Evolutionary conservation across 1,284 basidiomycete genomes (phyloP).

Genomic region (Ceratobasidium sp.): DNA sequence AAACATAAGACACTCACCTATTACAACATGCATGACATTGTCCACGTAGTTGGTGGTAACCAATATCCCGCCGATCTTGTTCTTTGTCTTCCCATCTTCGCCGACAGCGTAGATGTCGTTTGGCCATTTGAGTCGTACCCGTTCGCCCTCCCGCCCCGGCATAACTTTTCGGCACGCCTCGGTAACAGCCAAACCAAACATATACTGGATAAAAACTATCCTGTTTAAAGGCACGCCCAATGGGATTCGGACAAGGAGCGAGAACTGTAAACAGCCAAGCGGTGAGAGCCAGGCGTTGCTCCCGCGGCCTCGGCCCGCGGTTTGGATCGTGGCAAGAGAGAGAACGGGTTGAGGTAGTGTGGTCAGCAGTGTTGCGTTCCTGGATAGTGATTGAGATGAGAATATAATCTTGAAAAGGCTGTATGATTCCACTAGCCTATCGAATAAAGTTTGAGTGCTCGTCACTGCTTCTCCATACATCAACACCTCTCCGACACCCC

Average conservation of each 20-base stretch:
- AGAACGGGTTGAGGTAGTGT: conserved; percentile 80
- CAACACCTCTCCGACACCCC: conserved; percentile 81
- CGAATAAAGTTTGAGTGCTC: conserved; percentile 95
- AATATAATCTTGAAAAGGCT: not conserved
- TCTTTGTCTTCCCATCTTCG: conserved; percentile 62
- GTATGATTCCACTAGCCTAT: conserved; percentile 72
- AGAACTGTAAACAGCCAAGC: conserved; percentile 89
- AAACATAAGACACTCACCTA: conserved; percentile 69
- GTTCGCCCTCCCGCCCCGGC: conserved; percentile 68
- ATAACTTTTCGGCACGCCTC: conserved; percentile 77
- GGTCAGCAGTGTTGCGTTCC: conserved; percentile 82
- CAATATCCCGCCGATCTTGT: conserved; percentile 91
- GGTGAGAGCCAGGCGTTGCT: conserved; percentile 95
- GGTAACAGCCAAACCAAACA: conserved; percentile 90
- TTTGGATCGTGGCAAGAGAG: conserved; percentile 89
- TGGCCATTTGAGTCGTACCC: conserved; percentile 94
- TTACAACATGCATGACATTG: conserved; percentile 76
- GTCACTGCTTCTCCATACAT: conserved; percentile 92
- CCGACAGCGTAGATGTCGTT: conserved; percentile 91
- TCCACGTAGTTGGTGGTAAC: conserved; percentile 89
- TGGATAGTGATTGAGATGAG: conserved; percentile 56
- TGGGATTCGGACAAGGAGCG: conserved; percentile 75
- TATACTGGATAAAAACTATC: conserved; percentile 96
- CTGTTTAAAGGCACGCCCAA: conserved; percentile 62
- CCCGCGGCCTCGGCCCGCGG: conserved; percentile 90